phyloP scores from a whole-genome alignment of 2,329 filamentous ascomycete genomes.

The Aspergillus luchuensis region DNA sequence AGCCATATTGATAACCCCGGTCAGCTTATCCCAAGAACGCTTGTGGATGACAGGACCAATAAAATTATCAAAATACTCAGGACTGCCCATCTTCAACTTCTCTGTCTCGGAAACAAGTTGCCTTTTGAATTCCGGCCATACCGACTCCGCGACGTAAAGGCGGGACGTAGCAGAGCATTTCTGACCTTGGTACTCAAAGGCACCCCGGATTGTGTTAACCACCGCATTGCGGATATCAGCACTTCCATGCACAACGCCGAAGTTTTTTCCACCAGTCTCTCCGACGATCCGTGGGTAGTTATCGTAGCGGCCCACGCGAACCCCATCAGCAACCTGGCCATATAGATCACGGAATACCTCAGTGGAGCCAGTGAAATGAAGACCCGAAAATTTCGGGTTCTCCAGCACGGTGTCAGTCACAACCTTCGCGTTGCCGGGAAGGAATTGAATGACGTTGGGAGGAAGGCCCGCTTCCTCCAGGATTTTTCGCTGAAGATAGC shows the following conservation, averaged over 20 bases:
- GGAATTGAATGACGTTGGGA: slow-evolving; percentile 82
- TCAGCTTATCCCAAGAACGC: too few species aligned
- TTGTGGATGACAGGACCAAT: too few species aligned
- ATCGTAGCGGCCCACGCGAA: too few species aligned
- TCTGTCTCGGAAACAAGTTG: too few species aligned
- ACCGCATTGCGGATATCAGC: slow-evolving; percentile 76
- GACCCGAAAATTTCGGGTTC: too few species aligned
- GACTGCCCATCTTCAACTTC: too few species aligned
- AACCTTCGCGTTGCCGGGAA: slow-evolving; percentile 75
- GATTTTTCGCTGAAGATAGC: slow-evolving; percentile 66
- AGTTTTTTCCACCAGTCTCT: slow-evolving; percentile 90
- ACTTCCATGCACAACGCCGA: slow-evolving; percentile 74
- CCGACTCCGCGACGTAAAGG: slow-evolving; percentile 65
- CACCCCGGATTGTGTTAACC: slow-evolving; percentile 76
- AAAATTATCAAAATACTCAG: too few species aligned
- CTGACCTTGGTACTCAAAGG: slow-evolving; percentile 86
- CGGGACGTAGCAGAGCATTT: slow-evolving; percentile 67
- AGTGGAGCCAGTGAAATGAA: too few species aligned
- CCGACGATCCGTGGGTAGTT: slow-evolving; percentile 68
- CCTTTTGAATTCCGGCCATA: slow-evolving; percentile 40
- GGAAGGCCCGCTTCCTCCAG: slow-evolving; percentile 86
- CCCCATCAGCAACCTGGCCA: too few species aligned
- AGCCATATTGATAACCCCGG: too few species aligned
- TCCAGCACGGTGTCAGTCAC: slow-evolving; percentile 67
- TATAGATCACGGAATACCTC: too few species aligned